Percentiles rank a stretch among this genome's conserved stretches.
Conservation (phyloP, 176 grass and related monocot species). For the sorghum (Sorghum bicolor) region Sorghum_bicolor_NCBIv3 NC_012873.2:7794001-7794500, state of each 20-base stretch:
- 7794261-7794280: conserved; percentile 22
- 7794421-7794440: too few species aligned
- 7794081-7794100: too few species aligned
- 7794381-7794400: too few species aligned
- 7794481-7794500: too few species aligned
- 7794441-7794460: too few species aligned
- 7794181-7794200: not conserved
- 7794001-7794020: not conserved
- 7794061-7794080: not conserved
- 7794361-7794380: too few species aligned
- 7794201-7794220: not conserved
- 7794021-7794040: not conserved
- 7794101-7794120: not conserved
- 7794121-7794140: not conserved
- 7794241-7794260: not conserved
- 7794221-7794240: not conserved
- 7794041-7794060: not conserved
- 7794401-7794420: too few species aligned
- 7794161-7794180: not conserved
- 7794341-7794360: not conserved
- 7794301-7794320: conserved; percentile 43
- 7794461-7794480: too few species aligned
- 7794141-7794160: not conserved
- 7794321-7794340: not conserved
- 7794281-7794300: conserved; percentile 15